phyloP scores from a whole-genome alignment of 176 grass and related monocot species.

The Urochloa ruziziensis region DNA sequence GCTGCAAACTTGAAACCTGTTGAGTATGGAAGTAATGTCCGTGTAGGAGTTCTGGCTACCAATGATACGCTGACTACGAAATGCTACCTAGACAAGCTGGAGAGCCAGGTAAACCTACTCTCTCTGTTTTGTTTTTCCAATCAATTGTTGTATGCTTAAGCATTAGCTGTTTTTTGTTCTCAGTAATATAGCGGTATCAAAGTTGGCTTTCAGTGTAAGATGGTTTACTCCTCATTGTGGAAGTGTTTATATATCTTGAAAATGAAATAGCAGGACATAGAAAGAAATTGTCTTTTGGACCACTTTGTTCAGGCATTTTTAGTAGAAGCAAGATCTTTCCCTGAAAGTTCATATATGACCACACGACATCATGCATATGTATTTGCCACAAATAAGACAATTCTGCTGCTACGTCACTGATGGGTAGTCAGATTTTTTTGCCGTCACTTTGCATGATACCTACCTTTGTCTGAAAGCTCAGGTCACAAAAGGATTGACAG shows the following conservation, averaged over 20 bases:
- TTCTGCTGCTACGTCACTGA: conserved; percentile 29
- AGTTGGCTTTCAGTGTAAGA: not conserved
- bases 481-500: conserved; percentile 26
- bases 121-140: not conserved
- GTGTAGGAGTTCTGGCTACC: conserved; percentile 59
- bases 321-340: conserved; percentile 1
- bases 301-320: not conserved
- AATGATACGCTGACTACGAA: conserved; percentile 18
- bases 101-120: conserved; percentile 49
- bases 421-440: conserved; percentile 16
- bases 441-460: conserved; percentile 23
- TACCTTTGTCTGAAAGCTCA: conserved; percentile 29
- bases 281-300: not conserved
- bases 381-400: not conserved
- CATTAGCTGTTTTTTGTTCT: not conserved
- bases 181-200: not conserved
- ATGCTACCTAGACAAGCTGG: conserved; percentile 57
- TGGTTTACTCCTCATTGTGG: not conserved
- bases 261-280: not conserved
- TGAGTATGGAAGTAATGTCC: conserved; percentile 68
- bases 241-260: not conserved
- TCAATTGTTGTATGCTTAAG: not conserved
- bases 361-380: not conserved
- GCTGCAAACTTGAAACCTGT: conserved; percentile 61
- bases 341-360: not conserved